Evolutionary conservation across 2,329 filamentous ascomycete species (phyloP), one percentile per base, ranked within the genome.

Genomic region (Parascedosporium putredinis): DNA sequence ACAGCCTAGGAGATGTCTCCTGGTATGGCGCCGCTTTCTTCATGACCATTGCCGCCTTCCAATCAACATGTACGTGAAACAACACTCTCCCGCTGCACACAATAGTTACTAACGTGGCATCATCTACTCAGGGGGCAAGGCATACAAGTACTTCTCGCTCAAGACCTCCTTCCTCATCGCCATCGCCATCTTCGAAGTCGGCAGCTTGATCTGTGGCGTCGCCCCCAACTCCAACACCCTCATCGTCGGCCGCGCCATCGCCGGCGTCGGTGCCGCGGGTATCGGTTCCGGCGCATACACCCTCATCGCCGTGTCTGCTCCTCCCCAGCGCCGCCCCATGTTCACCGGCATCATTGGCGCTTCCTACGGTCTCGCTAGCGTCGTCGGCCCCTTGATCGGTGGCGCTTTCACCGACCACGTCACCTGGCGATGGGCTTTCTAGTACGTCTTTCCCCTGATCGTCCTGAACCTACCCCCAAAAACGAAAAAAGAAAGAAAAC

Each of bases 11-110:
- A 6, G 71, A 75, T 50, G 67, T 76, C 9, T 70, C 69, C 44
- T 76, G 73, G 73, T 75, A 76, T 52, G 72, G 69, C 55, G 76
- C 75, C 2, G 73, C 73, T 27, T 78, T 73, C 55, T 75, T 76
- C 59, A 64, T 76, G 55, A 72, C 71, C 1, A 58, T 72, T 22
- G 72, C 67, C 10, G 64, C 63, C 51, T 66, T 70, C 55, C 69
- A 73, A 57, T 67, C 69, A 43, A 64, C 65, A n/a, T 73, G 67
- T 66, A 60, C 52, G 63, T 57, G 22, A 9, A 18, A 16, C 18
- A 31, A 18, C 55, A 57, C 31, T 55, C 3, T 53, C 56, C 22
- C 43, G 25, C 2, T 66, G 58, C 5, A 64, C 68, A 36, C 70
- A 71, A 54, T 60, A 70, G 54, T 63, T 73, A 4, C 60, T 65